Percentiles rank a stretch among this genome's conserved stretches.
These are phyloP conservation scores for Pleurotus cornucopiae DNA, from an alignment of 768 basidiomycete genomes.

Conservation along the genomic window DNA sequence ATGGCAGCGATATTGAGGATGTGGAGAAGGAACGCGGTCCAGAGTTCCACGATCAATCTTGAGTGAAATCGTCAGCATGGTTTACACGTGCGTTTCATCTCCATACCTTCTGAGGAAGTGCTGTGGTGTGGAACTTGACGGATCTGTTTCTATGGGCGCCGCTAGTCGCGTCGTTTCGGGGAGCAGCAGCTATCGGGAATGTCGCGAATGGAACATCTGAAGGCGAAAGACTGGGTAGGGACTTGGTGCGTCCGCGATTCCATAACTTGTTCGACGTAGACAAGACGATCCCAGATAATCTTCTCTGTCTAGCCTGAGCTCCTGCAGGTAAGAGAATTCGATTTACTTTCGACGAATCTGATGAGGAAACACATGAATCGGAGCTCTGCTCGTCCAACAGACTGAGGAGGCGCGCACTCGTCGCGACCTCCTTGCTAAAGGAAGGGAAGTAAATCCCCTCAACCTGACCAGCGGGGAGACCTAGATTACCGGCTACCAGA, in stretches of 20 bases:
- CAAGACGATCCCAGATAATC: neutral
- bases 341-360: too few species aligned
- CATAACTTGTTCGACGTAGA: neutral
- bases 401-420: too few species aligned
- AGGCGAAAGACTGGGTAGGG: neutral
- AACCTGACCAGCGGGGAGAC: too few species aligned
- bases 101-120: neutral
- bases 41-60: neutral
- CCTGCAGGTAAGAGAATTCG: neutral
- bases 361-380: neutral
- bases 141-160: neutral
- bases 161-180: neutral
- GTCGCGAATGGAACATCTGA: neutral
- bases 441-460: too few species aligned
- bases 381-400: neutral
- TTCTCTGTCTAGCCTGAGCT: neutral
- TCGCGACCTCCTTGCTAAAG: too few species aligned
- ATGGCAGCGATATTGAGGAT: constrained; percentile 17
- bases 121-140: neutral
- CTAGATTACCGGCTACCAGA: neutral
- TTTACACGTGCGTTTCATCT: too few species aligned
- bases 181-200: too few species aligned
- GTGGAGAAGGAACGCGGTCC: constrained; percentile 10
- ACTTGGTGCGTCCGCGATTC: neutral
- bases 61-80: too few species aligned